A percentile compares a stretch with the other conserved stretches of the same genome.
phyloP scores from a whole-genome alignment of 192 early-diverging fungal genomes.

The Chytriomyces confervae region DNA sequence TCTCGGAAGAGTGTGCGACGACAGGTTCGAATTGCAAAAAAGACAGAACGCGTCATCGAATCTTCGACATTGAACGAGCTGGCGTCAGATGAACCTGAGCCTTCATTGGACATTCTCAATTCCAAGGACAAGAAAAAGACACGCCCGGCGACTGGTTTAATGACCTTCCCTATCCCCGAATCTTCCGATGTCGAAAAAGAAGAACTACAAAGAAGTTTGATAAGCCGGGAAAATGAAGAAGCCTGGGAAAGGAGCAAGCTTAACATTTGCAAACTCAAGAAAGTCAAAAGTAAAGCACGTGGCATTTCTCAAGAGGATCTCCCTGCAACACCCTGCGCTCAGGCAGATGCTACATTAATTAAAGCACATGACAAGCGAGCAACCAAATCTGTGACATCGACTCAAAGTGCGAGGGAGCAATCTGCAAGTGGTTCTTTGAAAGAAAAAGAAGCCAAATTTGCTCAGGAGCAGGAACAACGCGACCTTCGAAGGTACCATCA shows the following conservation, averaged over 20 bases:
- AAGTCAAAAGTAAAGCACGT: conserved; percentile 23
- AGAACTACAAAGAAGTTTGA: neutral
- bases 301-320: conserved; percentile 2
- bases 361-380: neutral
- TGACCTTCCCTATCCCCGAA: conserved; percentile 36
- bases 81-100: too few species aligned
- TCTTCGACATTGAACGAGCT: too few species aligned
- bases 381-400: neutral
- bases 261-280: conserved; percentile 24
- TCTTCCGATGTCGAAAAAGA: conserved; percentile 2
- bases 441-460: neutral
- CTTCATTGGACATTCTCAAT: too few species aligned
- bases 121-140: neutral
- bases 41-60: too few species aligned
- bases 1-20: neutral
- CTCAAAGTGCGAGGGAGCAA: neutral
- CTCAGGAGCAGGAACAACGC: conserved; percentile 14
- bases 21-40: neutral
- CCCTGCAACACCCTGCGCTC: neutral
- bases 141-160: conserved; percentile 16
- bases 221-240: conserved; percentile 12
- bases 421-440: too few species aligned
- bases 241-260: conserved; percentile 32
- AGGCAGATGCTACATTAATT: neutral
- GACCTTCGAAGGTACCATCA: conserved; percentile 19